Conservation (phyloP, 164 flowering plant genomes). For the grape (Vitis vinifera) region DNA sequence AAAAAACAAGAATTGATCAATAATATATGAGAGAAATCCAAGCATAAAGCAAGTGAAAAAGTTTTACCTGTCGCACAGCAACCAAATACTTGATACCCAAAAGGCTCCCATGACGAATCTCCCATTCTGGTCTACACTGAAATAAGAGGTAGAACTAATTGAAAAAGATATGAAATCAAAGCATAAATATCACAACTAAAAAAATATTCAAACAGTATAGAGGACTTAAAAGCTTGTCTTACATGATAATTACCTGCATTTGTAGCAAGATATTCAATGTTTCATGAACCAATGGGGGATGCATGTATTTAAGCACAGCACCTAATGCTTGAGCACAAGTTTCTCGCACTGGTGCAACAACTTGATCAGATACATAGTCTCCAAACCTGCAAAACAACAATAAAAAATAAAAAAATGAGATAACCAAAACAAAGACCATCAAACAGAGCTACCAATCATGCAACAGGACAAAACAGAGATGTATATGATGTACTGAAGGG, state of each 20-base stretch:
- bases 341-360: constrained; percentile 99
- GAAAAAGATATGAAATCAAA: constrained; percentile 11
- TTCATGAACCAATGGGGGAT: constrained; percentile 74
- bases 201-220: background rate
- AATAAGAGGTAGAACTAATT: constrained; percentile 21
- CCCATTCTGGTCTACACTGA: constrained; percentile 98
- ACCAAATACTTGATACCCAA: constrained; percentile 95
- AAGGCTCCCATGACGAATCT: constrained; percentile 98
- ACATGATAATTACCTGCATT: constrained; percentile 78
- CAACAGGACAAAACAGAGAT: background rate
- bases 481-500: background rate
- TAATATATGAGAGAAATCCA: too few relatives aligned
- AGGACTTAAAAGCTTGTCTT: constrained; percentile 10
- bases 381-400: constrained; percentile 68
- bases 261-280: constrained; percentile 78
- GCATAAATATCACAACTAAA: constrained; percentile 7
- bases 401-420: background rate
- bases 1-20: background rate
- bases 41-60: background rate
- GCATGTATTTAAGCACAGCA: constrained; percentile 92
- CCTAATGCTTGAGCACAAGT: constrained; percentile 99
- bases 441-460: background rate
- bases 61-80: constrained; percentile 83
- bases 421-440: background rate
- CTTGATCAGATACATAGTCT: constrained; percentile 99